Base-by-base conservation (phyloP, 2,329 filamentous ascomycete species). In the Cryphonectria nitschkei region DNA sequence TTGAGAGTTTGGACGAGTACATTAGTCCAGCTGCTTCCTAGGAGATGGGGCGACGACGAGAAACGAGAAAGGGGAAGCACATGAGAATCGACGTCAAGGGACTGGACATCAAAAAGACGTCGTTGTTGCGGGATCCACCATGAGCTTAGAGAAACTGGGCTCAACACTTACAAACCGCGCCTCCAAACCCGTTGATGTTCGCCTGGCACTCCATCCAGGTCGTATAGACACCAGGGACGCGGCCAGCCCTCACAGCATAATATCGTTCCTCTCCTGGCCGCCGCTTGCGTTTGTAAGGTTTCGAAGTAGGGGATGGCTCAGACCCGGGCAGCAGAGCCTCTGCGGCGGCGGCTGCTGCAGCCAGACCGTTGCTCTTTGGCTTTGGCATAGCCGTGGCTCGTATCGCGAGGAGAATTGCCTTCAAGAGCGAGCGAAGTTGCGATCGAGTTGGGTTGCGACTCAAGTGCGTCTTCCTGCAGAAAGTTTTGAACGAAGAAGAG, bases 141-240 rank as follows among this genome's bases (percentile, higher is more conserved):
- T 29, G 11, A 67, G 56, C 26, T 63, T 14, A 37, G 34, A 14
- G 62, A 37, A 46, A 26, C 14, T 13, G 29, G 41, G 52, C 22
- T 13, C 19, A 50, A 69, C 60, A 87, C 91, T 80, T 83, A 94
- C 92, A 93, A 50, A 87, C 81, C 70, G 92, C 91, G 29, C 90
- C 90, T 76, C 81, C 84, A 78, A 86, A 90, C 1, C 89, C 88
- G 0, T 84, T 82, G 52, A 86, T 91, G 77, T 90, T 88, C 70
- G 82, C 80, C 78, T 89, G 83, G 75, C 89, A 91, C 67, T 90
- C 87, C n/a, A 82, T 76, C 84, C 89, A 92, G 2, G 81, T 86
- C 70, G 83, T 79, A 77, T 91, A 92, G n/a, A 92, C 86, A 9
- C 90, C 89, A 0, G 88, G 88, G 16, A 78, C 80, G 73, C 84